phyloP scores from a whole-genome alignment of 805 yeast species.

The Metschnikowia dekortorum region DNA sequence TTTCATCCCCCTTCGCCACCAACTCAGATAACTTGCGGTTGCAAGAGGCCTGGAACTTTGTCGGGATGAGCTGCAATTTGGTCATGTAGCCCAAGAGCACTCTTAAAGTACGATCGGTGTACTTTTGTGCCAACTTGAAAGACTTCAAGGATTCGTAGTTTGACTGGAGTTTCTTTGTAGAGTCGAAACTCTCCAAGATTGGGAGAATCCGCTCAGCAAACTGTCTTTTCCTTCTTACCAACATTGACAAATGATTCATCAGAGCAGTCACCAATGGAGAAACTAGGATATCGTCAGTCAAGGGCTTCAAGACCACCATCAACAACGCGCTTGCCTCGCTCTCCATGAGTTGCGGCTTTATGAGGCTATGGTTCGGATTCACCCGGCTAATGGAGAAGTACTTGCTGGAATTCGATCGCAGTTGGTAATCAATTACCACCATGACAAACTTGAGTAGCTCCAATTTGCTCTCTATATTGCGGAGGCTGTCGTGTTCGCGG shows the following conservation, averaged over 20 bases:
- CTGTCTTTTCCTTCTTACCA: constrained; percentile 66
- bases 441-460: constrained; percentile 69
- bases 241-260: constrained; percentile 55
- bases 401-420: constrained; percentile 35
- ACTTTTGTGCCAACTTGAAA: constrained; percentile 55
- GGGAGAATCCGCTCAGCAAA: constrained; percentile 53
- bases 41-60: constrained; percentile 25
- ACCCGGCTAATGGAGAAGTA: constrained; percentile 50
- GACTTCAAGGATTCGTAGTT: constrained; percentile 40
- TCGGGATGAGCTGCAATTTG: constrained; percentile 33
- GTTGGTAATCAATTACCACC: constrained; percentile 41
- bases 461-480: constrained; percentile 57
- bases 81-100: constrained; percentile 37
- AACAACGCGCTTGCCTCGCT: constrained; percentile 65
- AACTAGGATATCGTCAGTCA: constrained; percentile 53
- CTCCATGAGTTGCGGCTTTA: constrained; percentile 52
- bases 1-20: constrained; percentile 36
- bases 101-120: constrained; percentile 57
- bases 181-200: constrained; percentile 57
- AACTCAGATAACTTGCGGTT: constrained; percentile 27
- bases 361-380: constrained; percentile 58
- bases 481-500: constrained; percentile 45
- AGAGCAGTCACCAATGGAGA: constrained; percentile 61
- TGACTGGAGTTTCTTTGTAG: constrained; percentile 52
- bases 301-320: constrained; percentile 51